phyloP scores from a whole-genome alignment of 2,329 filamentous ascomycete species.

The Aspergillus ibericus region DNA sequence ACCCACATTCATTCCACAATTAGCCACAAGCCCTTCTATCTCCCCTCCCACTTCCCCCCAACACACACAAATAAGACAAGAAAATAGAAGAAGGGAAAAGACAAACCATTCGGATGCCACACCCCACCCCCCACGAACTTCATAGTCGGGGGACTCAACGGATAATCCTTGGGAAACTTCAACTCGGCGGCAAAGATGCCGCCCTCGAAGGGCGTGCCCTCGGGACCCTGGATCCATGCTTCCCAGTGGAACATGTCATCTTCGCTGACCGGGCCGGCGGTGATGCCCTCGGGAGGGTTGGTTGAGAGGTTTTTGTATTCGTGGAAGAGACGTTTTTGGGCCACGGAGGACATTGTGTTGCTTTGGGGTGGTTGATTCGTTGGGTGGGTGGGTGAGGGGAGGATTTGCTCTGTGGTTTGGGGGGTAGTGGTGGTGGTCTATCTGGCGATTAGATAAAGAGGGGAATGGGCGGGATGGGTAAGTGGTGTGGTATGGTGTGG shows the following conservation, averaged over 20 bases:
- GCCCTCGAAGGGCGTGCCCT: slow-evolving; percentile 93
- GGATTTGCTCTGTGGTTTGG: not conserved
- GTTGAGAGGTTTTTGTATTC: slow-evolving; percentile 94
- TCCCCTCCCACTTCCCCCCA: not conserved
- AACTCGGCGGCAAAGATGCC: slow-evolving; percentile 94
- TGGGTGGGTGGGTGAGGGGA: not conserved
- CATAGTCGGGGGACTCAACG: slow-evolving; percentile 94
- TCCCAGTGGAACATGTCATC: slow-evolving; percentile 97
- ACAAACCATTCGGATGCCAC: slow-evolving; percentile 91
- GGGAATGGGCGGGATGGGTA: not conserved
- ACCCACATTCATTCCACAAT: not conserved
- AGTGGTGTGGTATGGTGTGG: not conserved
- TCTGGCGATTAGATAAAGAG: slow-evolving; percentile 4
- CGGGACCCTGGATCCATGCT: slow-evolving; percentile 90
- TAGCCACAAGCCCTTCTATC: not conserved
- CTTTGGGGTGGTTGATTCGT: too few relatives aligned
- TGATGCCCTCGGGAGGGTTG: slow-evolving; percentile 96
- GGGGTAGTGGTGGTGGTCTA: not conserved
- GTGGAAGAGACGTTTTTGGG: slow-evolving; percentile 79
- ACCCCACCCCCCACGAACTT: slow-evolving; percentile 83
- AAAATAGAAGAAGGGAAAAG: not conserved
- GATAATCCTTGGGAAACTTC: slow-evolving; percentile 94
- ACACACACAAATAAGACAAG: not conserved
- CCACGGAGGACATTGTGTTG: slow-evolving; percentile 47
- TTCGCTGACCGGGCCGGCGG: slow-evolving; percentile 86